Evolutionary conservation across 148 eudicot genomes (phyloP).

Genomic region (Vaccinium vitisidaea): DNA sequence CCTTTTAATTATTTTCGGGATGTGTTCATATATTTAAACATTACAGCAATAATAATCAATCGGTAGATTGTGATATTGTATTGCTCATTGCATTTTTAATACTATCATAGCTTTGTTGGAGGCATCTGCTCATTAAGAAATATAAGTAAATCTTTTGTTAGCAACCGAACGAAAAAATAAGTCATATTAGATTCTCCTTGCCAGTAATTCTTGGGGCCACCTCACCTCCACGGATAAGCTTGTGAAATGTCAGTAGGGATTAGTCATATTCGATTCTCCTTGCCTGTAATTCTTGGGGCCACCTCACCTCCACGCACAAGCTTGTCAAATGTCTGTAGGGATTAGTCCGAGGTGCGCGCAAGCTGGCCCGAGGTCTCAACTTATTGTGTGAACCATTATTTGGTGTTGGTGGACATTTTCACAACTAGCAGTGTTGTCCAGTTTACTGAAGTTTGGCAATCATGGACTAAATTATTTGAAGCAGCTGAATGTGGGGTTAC

Average conservation of each 20-base stretch:
- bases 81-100: slow-evolving; percentile 8
- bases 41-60: not conserved
- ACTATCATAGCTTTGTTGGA: not conserved
- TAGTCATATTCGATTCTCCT: not conserved
- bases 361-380: not conserved
- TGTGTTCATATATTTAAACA: not conserved
- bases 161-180: not conserved
- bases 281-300: too few relatives aligned
- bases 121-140: not conserved
- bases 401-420: slow-evolving; percentile 2
- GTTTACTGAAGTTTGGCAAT: slow-evolving; percentile 7
- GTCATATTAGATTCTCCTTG: not conserved
- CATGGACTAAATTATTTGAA: not conserved
- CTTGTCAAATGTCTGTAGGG: too few relatives aligned
- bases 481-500: not conserved
- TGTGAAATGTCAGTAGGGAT: too few relatives aligned
- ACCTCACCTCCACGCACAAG: too few relatives aligned
- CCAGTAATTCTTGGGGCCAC: too few relatives aligned
- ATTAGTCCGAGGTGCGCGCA: too few relatives aligned
- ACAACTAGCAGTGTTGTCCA: not conserved
- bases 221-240: too few relatives aligned
- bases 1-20: slow-evolving; percentile 15
- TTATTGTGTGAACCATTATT: slow-evolving; percentile 18
- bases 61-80: not conserved
- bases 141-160: not conserved